Conservation (phyloP, 768 basidiomycete species). For the Tricholoma hemisulphureum region DNA sequence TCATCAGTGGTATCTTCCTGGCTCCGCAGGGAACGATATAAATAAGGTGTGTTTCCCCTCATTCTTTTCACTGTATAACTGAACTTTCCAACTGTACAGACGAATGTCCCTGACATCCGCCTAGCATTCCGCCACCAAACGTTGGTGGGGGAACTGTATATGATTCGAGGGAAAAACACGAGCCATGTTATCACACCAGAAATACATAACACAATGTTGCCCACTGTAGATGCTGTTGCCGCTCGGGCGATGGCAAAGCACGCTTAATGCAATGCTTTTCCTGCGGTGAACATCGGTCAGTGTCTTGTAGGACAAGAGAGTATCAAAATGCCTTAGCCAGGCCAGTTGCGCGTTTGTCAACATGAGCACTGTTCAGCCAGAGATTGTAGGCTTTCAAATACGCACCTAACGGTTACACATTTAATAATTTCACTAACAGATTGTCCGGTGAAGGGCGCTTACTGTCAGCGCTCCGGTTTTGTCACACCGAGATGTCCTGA, state of each 20-base stretch:
- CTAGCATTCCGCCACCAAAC: conserved; percentile 91
- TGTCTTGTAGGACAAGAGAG: background rate
- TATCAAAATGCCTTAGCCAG: background rate
- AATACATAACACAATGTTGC: conserved; percentile 23
- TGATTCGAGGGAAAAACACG: conserved; percentile 46
- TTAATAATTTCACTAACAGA: too few relatives aligned
- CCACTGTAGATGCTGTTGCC: conserved; percentile 35
- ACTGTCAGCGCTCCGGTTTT: too few relatives aligned
- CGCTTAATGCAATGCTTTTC: conserved; percentile 2
- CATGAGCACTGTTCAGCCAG: background rate
- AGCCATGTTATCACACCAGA: conserved; percentile 11
- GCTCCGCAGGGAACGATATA: conserved; percentile 93
- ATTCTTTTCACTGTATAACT: background rate
- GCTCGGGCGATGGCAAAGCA: conserved; percentile 36
- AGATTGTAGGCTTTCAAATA: background rate
- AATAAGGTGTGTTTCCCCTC: conserved; percentile 64
- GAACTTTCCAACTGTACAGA: conserved; percentile 44
- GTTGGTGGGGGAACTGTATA: conserved; percentile 76
- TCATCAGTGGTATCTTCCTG: conserved; percentile 88
- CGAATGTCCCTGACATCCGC: conserved; percentile 94
- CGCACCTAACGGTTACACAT: background rate
- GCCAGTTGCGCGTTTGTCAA: background rate
- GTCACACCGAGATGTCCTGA: too few relatives aligned
- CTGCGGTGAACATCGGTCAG: background rate
- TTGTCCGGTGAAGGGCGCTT: too few relatives aligned